Percentiles rank a stretch among this genome's conserved stretches.
Evolutionary conservation across 176 grass and related monocot genomes (phyloP).

Genomic region (Carex littledalei): DNA sequence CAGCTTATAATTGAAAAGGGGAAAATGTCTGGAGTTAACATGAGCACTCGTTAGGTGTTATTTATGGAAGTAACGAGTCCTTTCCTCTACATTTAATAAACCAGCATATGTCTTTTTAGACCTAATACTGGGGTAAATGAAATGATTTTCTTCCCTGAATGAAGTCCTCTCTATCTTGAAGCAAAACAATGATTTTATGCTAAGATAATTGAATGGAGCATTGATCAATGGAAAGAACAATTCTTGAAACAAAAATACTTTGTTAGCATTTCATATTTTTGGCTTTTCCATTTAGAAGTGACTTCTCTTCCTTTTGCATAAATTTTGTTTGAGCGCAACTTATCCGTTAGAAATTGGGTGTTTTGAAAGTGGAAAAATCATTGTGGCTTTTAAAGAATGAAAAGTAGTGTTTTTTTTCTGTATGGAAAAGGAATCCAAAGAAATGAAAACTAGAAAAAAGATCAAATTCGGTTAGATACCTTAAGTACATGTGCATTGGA

Average conservation of each 20-base stretch:
- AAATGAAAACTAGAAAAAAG: background rate
- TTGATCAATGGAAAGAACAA: background rate
- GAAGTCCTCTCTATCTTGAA: background rate
- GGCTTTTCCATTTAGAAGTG: background rate
- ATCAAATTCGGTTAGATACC: background rate
- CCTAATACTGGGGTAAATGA: background rate
- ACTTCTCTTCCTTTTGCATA: background rate
- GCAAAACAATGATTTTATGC: background rate
- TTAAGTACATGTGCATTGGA: background rate
- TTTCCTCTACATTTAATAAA: background rate
- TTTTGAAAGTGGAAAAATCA: background rate
- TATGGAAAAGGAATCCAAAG: background rate
- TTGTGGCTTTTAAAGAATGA: background rate
- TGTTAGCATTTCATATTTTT: background rate
- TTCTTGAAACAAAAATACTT: background rate
- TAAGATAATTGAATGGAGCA: background rate
- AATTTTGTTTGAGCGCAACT: background rate
- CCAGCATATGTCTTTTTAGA: background rate
- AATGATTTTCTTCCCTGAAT: background rate
- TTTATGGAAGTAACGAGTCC: background rate
- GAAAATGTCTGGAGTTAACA: background rate
- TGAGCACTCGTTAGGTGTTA: background rate
- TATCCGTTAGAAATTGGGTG: background rate
- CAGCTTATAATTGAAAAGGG: background rate
- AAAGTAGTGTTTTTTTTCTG: background rate